Evolutionary conservation across 1,139 yeast species (phyloP), one percentile per base, ranked within the genome.

Genomic region (Taiozyma onychis): DNA sequence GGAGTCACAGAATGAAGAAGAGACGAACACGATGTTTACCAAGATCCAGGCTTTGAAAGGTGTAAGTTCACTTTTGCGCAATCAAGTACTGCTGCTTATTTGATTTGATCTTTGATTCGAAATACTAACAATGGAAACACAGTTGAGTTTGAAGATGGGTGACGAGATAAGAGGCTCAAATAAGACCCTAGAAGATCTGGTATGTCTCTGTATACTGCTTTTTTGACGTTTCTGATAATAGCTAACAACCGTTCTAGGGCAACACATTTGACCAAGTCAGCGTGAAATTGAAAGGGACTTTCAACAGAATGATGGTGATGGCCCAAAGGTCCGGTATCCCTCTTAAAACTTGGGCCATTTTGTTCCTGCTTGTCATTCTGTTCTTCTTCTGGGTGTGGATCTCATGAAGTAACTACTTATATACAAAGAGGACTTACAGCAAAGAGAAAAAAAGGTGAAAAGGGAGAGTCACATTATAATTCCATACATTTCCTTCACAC

Each of bases 1-100:
- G 46, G 98, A 90, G 64, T 78, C 90, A n/a, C 97, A 90, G 64
- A 85, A 86, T 60, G 88, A 88, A 56, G 90, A 85, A 43, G 90
- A 88, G 53, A 68, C 87, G 63, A 82, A 81, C 47, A 69, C 77
- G 16, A 84, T 90, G 83, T 76, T 83, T 47, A 80, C 81, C 51
- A 87, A 86, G 61, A 84, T 90, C 41, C 74, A 78, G 49, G 76
- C 87, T 60, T 72, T 90, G 55, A 90, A 88, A 67, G 82, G 80
- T 53, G 68, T 66, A 48, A 34, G 66, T 52, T 11, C 39, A 4
- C 16, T 16, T 6, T 34, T 18, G 14, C 14, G 24, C 24, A 37
- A 16, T 37, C 41, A 37, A 37, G 2, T 28, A 22, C n/a, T 28
- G 41, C 4, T 22, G 41, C 4, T 22, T 24, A 21, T 26, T 24